Base-by-base conservation (phyloP, 345 rosid genomes). In the Hibiscus tridactylites region DNA sequence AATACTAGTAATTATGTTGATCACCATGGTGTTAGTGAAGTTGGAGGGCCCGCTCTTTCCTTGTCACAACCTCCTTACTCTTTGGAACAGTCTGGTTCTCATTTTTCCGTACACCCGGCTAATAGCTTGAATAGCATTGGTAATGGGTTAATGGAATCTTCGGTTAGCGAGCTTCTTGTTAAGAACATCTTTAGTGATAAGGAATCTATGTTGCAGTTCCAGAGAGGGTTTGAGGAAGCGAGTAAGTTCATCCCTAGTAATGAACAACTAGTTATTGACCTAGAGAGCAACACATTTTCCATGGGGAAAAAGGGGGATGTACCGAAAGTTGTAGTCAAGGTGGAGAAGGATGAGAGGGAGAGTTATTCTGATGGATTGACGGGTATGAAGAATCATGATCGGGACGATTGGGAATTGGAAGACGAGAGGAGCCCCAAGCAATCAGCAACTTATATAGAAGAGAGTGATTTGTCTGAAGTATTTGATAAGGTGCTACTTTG, bases 401-500 rank as follows among this genome's bases (percentile, higher is more conserved):
- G 89, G 11, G 92, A 80, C 72, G 87, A 86, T 73, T 56, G 9
- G 24, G 80, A 79, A 61, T 71, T 79, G 24, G 92, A 82, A 62
- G 92, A 85, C 72, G 88, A 67, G 50, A 85, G 93, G 76, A 79
- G 84, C 16, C 83, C 68, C 71, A 92, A 95, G 84, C 93, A 88
- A 53, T 79, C 79, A 0, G 92, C 97, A 35, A 62, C 78, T 35
- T 60, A 65, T 65, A 72, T 58, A 3, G 96, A 94, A 39, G 92
- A 85, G 69, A 67, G 53, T n/a, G 85, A 80, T 0, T 54, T 90
- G 71, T 82, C 93, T 0, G 97, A 91, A 4, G 54, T 83, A 86
- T 87, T 94, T 57, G 99, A 94, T 75, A 85, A 84, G 69, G 90
- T 89, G 47, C 76, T 89, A 71, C 80, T 94, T 57, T 84, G 76